phyloP scores from a whole-genome alignment of 179 eudicot genomes.

The Pouteria campechiana region DNA sequence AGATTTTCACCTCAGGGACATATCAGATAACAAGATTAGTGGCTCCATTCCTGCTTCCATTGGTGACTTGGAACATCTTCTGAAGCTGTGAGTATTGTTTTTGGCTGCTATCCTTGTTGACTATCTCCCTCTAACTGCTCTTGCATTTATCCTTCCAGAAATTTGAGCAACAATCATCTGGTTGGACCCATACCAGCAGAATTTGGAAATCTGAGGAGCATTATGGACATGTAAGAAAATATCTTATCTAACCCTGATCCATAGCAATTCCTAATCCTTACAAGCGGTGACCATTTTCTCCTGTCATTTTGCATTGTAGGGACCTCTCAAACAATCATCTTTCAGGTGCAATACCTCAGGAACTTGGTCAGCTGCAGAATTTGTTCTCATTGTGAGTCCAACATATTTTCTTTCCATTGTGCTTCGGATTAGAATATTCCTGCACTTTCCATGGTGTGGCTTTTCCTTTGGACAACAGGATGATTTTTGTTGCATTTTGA shows the following conservation, averaged over 20 bases:
- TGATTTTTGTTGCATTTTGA: no score
- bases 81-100: conserved; percentile 50
- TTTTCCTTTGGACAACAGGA: no score
- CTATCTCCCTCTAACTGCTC: not conserved
- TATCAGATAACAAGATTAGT: conserved; percentile 60
- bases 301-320: conserved; percentile 22
- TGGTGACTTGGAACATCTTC: conserved; percentile 96
- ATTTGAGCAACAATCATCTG: conserved; percentile 61
- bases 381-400: conserved; percentile 64
- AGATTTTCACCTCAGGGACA: conserved; percentile 37
- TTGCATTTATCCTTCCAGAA: conserved; percentile 26
- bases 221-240: conserved; percentile 64
- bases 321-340: conserved; percentile 80
- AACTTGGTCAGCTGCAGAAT: conserved; percentile 76
- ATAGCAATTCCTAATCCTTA: no score
- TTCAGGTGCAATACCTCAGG: conserved; percentile 64
- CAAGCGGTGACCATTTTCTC: no score
- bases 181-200: conserved; percentile 70
- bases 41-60: conserved; percentile 81
- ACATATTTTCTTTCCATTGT: not conserved
- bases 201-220: conserved; percentile 87
- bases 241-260: no score
- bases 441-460: no score
- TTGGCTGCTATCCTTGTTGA: not conserved
- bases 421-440: no score